A percentile compares a stretch with the other conserved stretches of the same genome.
Conservation (phyloP, 2,329 filamentous ascomycete species). For the Epichloe gansuensis region DNA sequence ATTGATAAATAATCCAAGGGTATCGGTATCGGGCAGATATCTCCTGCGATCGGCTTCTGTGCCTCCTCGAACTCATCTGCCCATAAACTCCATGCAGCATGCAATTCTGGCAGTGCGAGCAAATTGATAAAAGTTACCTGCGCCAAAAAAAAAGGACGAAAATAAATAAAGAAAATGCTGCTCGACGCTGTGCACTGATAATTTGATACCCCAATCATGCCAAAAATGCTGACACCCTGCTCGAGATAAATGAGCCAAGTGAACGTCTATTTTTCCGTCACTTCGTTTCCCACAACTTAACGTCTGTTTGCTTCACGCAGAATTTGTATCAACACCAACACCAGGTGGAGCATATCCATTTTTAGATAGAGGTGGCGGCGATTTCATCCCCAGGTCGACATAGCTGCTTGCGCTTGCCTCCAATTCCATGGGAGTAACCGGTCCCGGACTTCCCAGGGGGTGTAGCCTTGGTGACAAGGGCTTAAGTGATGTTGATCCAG, state of each 20-base stretch:
- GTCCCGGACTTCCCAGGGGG: constrained; percentile 45
- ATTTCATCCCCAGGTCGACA: constrained; percentile 12
- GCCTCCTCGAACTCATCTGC: background rate
- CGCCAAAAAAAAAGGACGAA: background rate
- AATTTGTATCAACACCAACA: background rate
- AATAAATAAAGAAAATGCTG: background rate
- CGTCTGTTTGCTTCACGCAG: background rate
- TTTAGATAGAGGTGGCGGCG: background rate
- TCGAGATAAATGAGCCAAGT: background rate
- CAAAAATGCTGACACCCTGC: background rate
- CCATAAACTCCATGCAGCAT: background rate
- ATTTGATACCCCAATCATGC: background rate
- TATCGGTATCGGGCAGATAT: background rate
- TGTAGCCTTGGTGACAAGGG: constrained; percentile 36
- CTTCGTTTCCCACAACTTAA: background rate
- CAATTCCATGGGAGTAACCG: constrained; percentile 49
- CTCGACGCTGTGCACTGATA: background rate
- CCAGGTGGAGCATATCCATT: background rate
- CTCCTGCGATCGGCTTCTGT: background rate
- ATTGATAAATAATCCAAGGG: background rate
- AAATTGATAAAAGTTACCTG: background rate
- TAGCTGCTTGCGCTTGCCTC: constrained; percentile 28
- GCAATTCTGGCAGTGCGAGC: background rate
- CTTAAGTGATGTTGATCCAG: constrained; percentile 27
- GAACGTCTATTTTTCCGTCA: background rate